A percentile compares a stretch with the other conserved stretches of the same genome.
These are phyloP conservation scores for Curvularia hawaiiensis DNA, from an alignment of 2,329 filamentous ascomycete genomes.

Conservation along the genomic window DNA sequence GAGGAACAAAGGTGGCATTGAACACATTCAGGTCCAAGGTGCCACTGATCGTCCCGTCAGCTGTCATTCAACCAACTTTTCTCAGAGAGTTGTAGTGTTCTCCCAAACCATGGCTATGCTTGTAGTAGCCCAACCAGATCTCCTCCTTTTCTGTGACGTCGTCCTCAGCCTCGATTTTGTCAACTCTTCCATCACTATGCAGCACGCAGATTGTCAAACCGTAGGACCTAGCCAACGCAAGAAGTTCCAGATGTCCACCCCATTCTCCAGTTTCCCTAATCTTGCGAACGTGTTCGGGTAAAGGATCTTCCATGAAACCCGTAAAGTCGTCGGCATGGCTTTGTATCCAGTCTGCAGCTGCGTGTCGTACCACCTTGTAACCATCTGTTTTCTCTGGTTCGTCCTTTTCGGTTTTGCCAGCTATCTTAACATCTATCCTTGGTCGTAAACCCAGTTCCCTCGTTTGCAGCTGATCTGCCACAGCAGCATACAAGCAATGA, in stretches of 20 bases:
- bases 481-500: constrained; percentile 91
- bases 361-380: constrained; percentile 71
- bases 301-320: constrained; percentile 82
- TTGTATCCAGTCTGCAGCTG: constrained; percentile 78
- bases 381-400: constrained; percentile 17
- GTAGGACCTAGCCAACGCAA: constrained; percentile 82
- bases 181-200: constrained; percentile 78
- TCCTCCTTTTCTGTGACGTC: constrained; percentile 55
- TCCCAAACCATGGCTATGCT: constrained; percentile 89
- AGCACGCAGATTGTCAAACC: constrained; percentile 81
- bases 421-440: constrained; percentile 39
- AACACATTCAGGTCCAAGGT: background rate
- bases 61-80: constrained; percentile 36
- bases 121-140: constrained; percentile 94
- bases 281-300: constrained; percentile 74
- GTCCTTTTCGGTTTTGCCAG: constrained; percentile 12
- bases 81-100: constrained; percentile 95
- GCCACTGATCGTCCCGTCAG: background rate
- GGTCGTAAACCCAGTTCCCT: constrained; percentile 41
- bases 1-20: constrained; percentile 8
- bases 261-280: constrained; percentile 90
- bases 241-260: constrained; percentile 91
- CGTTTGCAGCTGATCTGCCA: constrained; percentile 79
- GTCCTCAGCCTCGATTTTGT: constrained; percentile 68
- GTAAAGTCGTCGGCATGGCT: constrained; percentile 78